A percentile compares a stretch with the other conserved stretches of the same genome.
phyloP scores from a whole-genome alignment of 2,329 filamentous ascomycete genomes.

The Aspergillus niger region DNA sequence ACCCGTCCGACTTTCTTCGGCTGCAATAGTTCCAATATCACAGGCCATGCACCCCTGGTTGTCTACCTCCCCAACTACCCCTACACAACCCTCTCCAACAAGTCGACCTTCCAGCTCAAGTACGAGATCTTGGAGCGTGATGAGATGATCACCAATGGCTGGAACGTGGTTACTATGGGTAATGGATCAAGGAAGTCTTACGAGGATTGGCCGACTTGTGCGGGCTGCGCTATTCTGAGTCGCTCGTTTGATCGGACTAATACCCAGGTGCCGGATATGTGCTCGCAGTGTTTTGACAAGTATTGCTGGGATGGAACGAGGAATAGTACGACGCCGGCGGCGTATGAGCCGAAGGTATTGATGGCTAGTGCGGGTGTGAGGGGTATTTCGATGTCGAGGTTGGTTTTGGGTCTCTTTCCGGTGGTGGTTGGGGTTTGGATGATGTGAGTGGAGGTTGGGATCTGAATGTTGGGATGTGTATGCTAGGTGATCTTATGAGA shows the following conservation, averaged over 20 bases:
- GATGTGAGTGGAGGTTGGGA: background rate
- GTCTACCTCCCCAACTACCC: conserved; percentile 89
- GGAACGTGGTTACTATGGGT: conserved; percentile 76
- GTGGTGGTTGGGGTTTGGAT: background rate
- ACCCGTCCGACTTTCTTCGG: conserved; percentile 77
- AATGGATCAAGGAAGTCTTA: conserved; percentile 70
- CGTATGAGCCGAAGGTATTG: conserved; percentile 15
- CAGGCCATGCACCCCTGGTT: conserved; percentile 57
- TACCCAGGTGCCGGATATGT: conserved; percentile 70
- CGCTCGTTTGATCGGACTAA: conserved; percentile 73
- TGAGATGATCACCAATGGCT: conserved; percentile 84
- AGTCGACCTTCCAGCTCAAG: conserved; percentile 70
- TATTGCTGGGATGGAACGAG: conserved; percentile 92
- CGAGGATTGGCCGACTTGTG: conserved; percentile 73
- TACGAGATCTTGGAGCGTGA: conserved; percentile 71
- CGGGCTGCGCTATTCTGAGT: conserved; percentile 81
- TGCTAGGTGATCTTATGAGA: background rate
- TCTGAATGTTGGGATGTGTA: background rate
- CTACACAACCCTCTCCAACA: conserved; percentile 75
- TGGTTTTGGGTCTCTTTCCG: background rate
- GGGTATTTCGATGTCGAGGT: background rate
- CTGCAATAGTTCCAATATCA: conserved; percentile 68
- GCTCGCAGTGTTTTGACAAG: conserved; percentile 70
- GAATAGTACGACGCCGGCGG: conserved; percentile 31
- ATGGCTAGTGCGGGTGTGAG: background rate